Base-by-base conservation (phyloP, 169 alveolate species). In the Plasmodium ovale region DNA sequence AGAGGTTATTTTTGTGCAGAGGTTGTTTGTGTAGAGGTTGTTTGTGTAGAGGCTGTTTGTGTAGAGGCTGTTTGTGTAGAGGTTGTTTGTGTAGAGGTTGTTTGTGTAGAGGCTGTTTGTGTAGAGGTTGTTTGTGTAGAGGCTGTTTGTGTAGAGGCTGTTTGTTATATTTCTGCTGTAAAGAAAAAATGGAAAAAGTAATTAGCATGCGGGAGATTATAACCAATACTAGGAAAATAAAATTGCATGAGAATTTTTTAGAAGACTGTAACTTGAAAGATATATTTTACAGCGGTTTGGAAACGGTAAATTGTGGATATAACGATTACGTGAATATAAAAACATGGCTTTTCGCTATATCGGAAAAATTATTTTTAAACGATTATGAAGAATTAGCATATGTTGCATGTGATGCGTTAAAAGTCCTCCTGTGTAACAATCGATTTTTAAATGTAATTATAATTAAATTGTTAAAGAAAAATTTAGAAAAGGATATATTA, bases 201-300 rank as follows among this genome's bases (percentile, higher is more conserved):
- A 56, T 82, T 65, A 82, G 72, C 58, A 82, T 82, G 90, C 21
- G 90, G 37, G 90, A 82, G 42, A 82, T 82, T n/a, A 67, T 82
- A 35, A 65, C 90, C 23, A 82, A 82, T 70, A 82, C 90, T 4
- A 56, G 90, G 16, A 82, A 64, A 27, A 67, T 82, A 53, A 82
- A 82, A 82, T 82, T 82, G 42, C 90, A 82, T 44, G 90, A 82
- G 54, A 82, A 82, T 39, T 82, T 82, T 82, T 67, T 82, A 82
- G 90, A 82, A 54, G 90, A 82, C 58, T 64, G 90, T 37, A 64
- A 82, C 29, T 37, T 82, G 27, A 82, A 82, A 65, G 90, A 82
- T 59, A 65, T 56, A 65, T 82, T 82, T 82, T 82, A 67, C 23
- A 82, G 58, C 49, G 90, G 85, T 0, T 59, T 82, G 23, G 90